Evolutionary conservation across 2,329 filamentous ascomycete species (phyloP).

Genomic region (Aspergillus brasiliensis): DNA sequence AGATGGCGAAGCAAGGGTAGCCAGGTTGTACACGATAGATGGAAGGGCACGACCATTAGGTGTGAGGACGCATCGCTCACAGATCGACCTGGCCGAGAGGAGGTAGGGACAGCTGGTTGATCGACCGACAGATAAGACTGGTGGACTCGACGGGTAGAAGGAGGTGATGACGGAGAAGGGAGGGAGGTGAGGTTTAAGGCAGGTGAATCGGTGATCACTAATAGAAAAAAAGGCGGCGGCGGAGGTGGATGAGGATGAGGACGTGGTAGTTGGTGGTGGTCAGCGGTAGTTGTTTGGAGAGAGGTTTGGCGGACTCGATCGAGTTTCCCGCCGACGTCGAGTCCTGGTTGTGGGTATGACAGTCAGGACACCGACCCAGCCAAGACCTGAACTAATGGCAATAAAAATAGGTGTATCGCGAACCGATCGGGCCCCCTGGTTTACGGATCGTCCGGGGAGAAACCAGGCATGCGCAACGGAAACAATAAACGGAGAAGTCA

Average conservation of each 20-base stretch:
- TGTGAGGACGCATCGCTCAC: constrained; percentile 23
- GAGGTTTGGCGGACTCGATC: constrained; percentile 21
- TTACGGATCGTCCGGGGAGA: constrained; percentile 11
- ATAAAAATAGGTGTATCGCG: constrained; percentile 12
- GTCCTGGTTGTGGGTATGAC: constrained; percentile 22
- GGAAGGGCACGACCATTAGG: constrained; percentile 25
- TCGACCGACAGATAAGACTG: constrained; percentile 17
- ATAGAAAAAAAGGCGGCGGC: not conserved
- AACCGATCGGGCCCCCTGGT: constrained; percentile 12
- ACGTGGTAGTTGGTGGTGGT: not conserved
- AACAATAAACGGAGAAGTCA: not conserved
- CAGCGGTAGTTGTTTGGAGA: constrained; percentile 9
- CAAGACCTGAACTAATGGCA: constrained; percentile 22
- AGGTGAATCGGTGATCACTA: not conserved
- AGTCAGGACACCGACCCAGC: constrained; percentile 21
- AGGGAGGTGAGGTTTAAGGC: constrained; percentile 6
- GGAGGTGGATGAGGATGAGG: not conserved
- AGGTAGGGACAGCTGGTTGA: not conserved
- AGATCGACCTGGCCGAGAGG: constrained; percentile 7
- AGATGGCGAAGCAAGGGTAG: constrained; percentile 28
- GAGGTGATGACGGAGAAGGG: constrained; percentile 4
- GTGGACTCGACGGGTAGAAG: constrained; percentile 19
- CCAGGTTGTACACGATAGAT: constrained; percentile 21
- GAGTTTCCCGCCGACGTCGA: constrained; percentile 17
- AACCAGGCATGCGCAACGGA: constrained; percentile 2